Base-by-base conservation (phyloP, 2,329 filamentous ascomycete species). In the Graphilbum sp. region DNA sequence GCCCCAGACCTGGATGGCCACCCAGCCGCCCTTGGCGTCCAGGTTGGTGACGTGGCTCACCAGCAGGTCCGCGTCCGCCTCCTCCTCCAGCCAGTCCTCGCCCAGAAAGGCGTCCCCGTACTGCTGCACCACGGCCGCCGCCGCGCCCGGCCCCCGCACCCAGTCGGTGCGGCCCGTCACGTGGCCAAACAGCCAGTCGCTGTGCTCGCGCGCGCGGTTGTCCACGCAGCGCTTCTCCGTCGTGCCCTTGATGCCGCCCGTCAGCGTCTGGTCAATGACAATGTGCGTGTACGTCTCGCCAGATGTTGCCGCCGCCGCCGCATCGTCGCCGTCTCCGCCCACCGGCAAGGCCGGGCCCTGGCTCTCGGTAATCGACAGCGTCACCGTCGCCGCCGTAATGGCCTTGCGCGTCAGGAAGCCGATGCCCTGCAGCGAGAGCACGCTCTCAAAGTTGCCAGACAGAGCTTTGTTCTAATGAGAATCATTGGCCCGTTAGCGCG, bases 381-480 rank as follows among this genome's bases (percentile, higher is more conserved):
- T 78, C 38, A 94, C 61, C 34, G 74, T 79, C 24, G 83, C 80
- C 24, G 75, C 55, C 47, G 64, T 58, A 54, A 92, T 73, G 43
- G 70, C 73, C 62, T 79, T 86, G 58, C 84, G 82, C 36, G 69
- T 67, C 36, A 87, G 49, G 70, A 72, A 88, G 56, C 72, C 63
- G 43, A 85, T 63, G 52, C 77, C 77, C 65, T 86, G 80, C 50
- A 88, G 67, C 36, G 67, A 53, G 41, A 94, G 75, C 44, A 79
- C 70, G 1, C 74, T 63, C 43, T 86, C 80, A 35, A 75, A 61
- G 46, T 67, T 60, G 56, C 80, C 76, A 42, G 81, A 86, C 47
- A 86, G 64, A 44, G 62, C 59, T 54, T 81, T 80, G 68, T 90
- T 87, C 83, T 88, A 18, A n/a, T n/a, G n/a, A n/a, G n/a, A n/a